phyloP scores from a whole-genome alignment of 352 stramenopile species.

The Phytopythium aichiense region DNA sequence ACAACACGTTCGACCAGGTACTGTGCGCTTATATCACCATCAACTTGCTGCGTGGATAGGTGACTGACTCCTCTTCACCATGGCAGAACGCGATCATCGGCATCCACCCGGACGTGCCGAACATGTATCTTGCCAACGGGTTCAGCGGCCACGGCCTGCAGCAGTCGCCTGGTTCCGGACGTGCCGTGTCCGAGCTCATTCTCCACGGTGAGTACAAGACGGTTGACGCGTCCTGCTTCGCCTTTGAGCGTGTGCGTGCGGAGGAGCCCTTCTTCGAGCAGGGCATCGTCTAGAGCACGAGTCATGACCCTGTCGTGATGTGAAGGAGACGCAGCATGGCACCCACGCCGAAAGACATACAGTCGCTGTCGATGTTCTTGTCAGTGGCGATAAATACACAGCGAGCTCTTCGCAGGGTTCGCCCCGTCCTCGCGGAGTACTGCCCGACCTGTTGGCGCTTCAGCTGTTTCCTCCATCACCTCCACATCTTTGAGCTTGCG shows the following conservation, averaged over 20 bases:
- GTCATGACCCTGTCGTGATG: background rate
- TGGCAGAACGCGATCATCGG: slow-evolving; percentile 83
- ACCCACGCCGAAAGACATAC: background rate
- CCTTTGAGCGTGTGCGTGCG: slow-evolving; percentile 61
- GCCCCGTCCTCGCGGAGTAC: slow-evolving; percentile 14
- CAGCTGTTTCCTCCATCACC: slow-evolving; percentile 22
- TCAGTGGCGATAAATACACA: slow-evolving; percentile 68
- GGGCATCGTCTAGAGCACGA: slow-evolving; percentile 52
- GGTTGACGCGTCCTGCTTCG: slow-evolving; percentile 69
- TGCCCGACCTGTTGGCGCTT: slow-evolving; percentile 16
- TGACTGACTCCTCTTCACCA: background rate
- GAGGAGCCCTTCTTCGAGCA: slow-evolving; percentile 74
- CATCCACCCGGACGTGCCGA: slow-evolving; percentile 67
- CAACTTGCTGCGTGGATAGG: background rate
- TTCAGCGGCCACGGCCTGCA: slow-evolving; percentile 83
- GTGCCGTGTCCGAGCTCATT: slow-evolving; percentile 75
- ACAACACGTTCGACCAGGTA: slow-evolving; percentile 85
- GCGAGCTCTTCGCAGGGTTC: slow-evolving; percentile 32
- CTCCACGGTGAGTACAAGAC: slow-evolving; percentile 65
- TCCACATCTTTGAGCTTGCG: slow-evolving; percentile 50
- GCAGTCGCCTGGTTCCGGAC: slow-evolving; percentile 71
- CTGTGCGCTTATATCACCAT: background rate
- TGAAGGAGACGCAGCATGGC: background rate
- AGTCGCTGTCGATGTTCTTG: background rate
- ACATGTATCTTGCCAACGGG: slow-evolving; percentile 82